Evolutionary conservation across 1,284 basidiomycete genomes (phyloP), one percentile per base, ranked within the genome.

Genomic region (Malassezia pachydermatis): DNA sequence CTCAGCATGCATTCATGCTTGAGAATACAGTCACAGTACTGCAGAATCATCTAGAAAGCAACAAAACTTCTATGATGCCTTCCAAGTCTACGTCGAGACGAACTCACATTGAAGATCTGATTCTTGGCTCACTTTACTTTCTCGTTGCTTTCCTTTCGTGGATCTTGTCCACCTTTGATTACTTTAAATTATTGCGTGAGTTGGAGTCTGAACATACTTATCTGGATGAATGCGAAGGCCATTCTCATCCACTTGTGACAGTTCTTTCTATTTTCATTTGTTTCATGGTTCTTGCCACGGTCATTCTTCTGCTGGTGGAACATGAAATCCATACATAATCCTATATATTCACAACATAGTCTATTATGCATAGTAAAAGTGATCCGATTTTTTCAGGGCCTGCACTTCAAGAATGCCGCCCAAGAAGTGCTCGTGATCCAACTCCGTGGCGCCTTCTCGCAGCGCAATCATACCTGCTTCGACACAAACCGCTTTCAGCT

Each of bases 381-480:
- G 60, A 22, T 67, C 65, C 32, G 67, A 67, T 61, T 68, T 68
- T 59, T 71, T 71, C 55, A 70, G 68, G 5, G 69, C 67, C 54
- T 71, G 69, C 4, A 71, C 69, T 57, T 71, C 69, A 41, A 68
- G 57, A 37, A 71, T 71, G 16, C 69, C 69, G 17, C 67, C 67
- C 28, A 66, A 58, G 59, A 69, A 71, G 54, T 71, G 69, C 55
- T 71, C 69, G 38, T 71, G 69, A 39, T 69, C 62, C 22, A 71
- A 50, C 38, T 63, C 59, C n/a, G 81, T 81, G 14, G 89, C 88
- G 37, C 90, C 90, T 73, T 96, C 90, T 58, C 92, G 77, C 38
- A 98, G 75, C 16, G 92, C 85, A 67, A 96, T 92, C 94, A 99
- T 99, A 55, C 94, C 92, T 22, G 92, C 92, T 75, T 11, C 96